Percentiles rank a stretch among this genome's conserved stretches.
phyloP scores from a whole-genome alignment of 2,329 filamentous ascomycete species.

The Fusarium succisae region DNA sequence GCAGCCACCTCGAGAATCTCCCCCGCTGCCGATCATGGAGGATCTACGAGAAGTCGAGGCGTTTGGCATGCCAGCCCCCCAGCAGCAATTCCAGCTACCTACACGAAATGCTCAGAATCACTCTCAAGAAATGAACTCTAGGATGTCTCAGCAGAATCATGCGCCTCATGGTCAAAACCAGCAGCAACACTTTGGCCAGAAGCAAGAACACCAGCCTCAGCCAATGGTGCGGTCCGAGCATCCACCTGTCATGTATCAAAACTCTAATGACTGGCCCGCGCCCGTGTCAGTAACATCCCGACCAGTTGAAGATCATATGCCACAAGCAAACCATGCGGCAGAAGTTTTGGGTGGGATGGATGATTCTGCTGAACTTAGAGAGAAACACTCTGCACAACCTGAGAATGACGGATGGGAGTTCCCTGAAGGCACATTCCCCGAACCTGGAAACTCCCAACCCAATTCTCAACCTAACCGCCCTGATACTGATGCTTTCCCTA shows the following conservation, averaged over 20 bases:
- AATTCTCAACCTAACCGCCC: conserved; percentile 69
- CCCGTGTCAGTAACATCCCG: conserved; percentile 48
- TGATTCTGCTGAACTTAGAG: conserved; percentile 53
- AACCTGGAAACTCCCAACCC: conserved; percentile 58
- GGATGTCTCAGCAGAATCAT: conserved; percentile 67
- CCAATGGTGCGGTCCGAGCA: conserved; percentile 65
- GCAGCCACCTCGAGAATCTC: conserved; percentile 70
- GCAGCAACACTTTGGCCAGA: conserved; percentile 47
- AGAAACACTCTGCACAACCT: conserved; percentile 57
- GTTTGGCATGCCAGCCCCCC: conserved; percentile 55
- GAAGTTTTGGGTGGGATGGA: conserved; percentile 53
- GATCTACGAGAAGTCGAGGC: conserved; percentile 68
- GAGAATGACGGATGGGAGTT: conserved; percentile 92
- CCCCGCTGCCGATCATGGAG: conserved; percentile 66
- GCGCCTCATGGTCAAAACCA: conserved; percentile 62
- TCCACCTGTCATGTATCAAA: conserved; percentile 52
- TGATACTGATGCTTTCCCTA: conserved; percentile 88
- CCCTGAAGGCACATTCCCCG: conserved; percentile 76
- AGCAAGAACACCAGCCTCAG: conserved; percentile 54
- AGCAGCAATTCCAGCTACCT: conserved; percentile 53
- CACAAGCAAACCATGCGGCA: conserved; percentile 50
- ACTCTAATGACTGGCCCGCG: conserved; percentile 48
- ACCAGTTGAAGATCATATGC: conserved; percentile 47
- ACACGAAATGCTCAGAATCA: conserved; percentile 64
- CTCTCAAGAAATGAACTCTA: conserved; percentile 61